A percentile compares a stretch with the other conserved stretches of the same genome.
Evolutionary conservation across 1,284 basidiomycete genomes (phyloP).

Genomic region (Termitomyces sp.): DNA sequence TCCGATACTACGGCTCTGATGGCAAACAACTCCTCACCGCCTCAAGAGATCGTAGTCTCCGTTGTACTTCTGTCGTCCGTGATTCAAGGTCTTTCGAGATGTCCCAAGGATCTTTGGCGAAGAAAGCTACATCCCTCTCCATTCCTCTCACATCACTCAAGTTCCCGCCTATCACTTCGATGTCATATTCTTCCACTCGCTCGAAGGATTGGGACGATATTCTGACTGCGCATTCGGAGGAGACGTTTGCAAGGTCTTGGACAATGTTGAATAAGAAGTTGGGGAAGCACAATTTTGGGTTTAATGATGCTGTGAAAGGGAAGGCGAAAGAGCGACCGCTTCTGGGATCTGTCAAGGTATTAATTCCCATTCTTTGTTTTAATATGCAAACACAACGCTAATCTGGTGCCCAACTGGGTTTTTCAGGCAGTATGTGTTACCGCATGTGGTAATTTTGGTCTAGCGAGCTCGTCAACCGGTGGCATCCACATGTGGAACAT

Average conservation of each 20-base stretch:
- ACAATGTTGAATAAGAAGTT: slow-evolving; percentile 77
- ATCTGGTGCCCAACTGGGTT: background rate
- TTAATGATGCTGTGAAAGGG: slow-evolving; percentile 40
- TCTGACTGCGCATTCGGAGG: slow-evolving; percentile 82
- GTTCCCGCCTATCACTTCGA: slow-evolving; percentile 69
- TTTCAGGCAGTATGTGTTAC: slow-evolving; percentile 84
- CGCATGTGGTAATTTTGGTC: slow-evolving; percentile 94
- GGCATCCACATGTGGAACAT: slow-evolving; percentile 89
- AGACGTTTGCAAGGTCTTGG: slow-evolving; percentile 82
- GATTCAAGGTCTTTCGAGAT: slow-evolving; percentile 93
- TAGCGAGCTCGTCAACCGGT: slow-evolving; percentile 79
- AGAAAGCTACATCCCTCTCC: slow-evolving; percentile 79
- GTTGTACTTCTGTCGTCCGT: slow-evolving; percentile 89
- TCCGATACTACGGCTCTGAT: slow-evolving; percentile 94
- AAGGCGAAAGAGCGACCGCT: slow-evolving; percentile 40
- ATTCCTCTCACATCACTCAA: slow-evolving; percentile 80
- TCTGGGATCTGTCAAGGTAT: slow-evolving; percentile 61
- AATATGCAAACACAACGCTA: background rate
- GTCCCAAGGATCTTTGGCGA: slow-evolving; percentile 88
- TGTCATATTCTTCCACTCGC: slow-evolving; percentile 78
- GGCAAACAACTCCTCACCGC: slow-evolving; percentile 93
- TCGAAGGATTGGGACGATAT: slow-evolving; percentile 98
- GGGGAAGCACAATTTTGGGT: slow-evolving; percentile 67
- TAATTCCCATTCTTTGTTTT: slow-evolving; percentile 5
- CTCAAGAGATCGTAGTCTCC: slow-evolving; percentile 80